phyloP scores from a whole-genome alignment of 2,329 filamentous ascomycete species.

The Microsporum audouinii region DNA sequence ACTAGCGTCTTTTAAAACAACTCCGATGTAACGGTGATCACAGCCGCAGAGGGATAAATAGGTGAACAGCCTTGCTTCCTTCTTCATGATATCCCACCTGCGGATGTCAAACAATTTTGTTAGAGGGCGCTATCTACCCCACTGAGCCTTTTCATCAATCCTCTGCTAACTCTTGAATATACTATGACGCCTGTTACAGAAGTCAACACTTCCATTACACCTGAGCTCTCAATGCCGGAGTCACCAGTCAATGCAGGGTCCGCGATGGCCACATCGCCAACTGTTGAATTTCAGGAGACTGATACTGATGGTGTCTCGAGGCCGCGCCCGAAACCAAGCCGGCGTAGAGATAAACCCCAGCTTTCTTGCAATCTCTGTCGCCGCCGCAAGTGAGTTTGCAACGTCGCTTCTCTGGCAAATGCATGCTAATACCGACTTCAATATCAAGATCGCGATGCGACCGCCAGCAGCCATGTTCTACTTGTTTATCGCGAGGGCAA shows the following conservation, averaged over 20 bases:
- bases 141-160: background rate
- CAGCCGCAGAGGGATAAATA: background rate
- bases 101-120: background rate
- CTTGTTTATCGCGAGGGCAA: conserved; percentile 45
- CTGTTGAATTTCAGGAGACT: background rate
- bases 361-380: conserved; percentile 29
- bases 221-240: conserved; percentile 18
- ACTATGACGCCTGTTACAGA: background rate
- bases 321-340: conserved; percentile 12
- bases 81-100: background rate
- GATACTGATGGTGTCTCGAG: background rate
- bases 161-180: background rate
- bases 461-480: conserved; percentile 45
- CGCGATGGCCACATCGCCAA: conserved; percentile 8
- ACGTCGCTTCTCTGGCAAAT: background rate
- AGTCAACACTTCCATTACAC: background rate
- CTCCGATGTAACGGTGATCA: background rate
- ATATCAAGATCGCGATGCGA: conserved; percentile 44
- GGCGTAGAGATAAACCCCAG: conserved; percentile 26
- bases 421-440: background rate
- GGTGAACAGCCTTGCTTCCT: background rate
- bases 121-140: background rate
- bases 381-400: conserved; percentile 24
- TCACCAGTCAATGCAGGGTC: conserved; percentile 15
- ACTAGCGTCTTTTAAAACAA: background rate